Percentiles rank a stretch among this genome's conserved stretches.
Conservation (phyloP, 2,329 filamentous ascomycete species). For the Elsinoe arachidis region DNA sequence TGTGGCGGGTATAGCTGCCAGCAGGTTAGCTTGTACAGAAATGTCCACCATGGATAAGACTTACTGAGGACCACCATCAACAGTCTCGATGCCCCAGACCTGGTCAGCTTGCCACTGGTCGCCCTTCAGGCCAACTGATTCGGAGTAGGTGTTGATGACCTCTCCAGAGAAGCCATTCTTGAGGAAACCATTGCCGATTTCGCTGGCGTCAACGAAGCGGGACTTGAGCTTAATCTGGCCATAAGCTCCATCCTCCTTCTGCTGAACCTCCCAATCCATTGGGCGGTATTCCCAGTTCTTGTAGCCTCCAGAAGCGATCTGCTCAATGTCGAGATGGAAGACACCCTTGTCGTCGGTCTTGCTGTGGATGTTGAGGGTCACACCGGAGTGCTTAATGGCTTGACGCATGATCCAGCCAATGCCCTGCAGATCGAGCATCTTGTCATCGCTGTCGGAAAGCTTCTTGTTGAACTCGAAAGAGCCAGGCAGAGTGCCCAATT, state of each 20-base stretch:
- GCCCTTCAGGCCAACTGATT: constrained; percentile 31
- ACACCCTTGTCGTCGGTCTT: constrained; percentile 38
- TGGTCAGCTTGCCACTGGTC: constrained; percentile 48
- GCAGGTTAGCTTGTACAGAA: background rate
- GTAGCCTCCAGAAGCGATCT: constrained; percentile 62
- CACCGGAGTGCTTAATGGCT: constrained; percentile 58
- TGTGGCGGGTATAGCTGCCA: constrained; percentile 26
- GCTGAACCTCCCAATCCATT: constrained; percentile 51
- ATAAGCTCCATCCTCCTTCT: constrained; percentile 72
- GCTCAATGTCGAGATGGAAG: constrained; percentile 60
- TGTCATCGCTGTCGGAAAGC: constrained; percentile 60
- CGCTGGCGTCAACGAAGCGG: constrained; percentile 34
- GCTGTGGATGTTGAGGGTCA: constrained; percentile 55
- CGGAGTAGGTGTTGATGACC: constrained; percentile 43
- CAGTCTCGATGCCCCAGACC: constrained; percentile 40
- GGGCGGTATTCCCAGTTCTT: constrained; percentile 54
- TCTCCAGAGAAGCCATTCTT: constrained; percentile 38
- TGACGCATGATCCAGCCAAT: constrained; percentile 31
- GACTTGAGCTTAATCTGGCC: constrained; percentile 55
- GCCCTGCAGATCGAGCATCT: constrained; percentile 48
- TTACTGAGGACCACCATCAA: constrained; percentile 34
- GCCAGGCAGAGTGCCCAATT: constrained; percentile 61
- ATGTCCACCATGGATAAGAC: constrained; percentile 27
- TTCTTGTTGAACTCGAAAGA: constrained; percentile 66
- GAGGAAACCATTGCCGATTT: constrained; percentile 41